Percentiles rank a stretch among this genome's conserved stretches.
Conservation (phyloP, 2,329 filamentous ascomycete species). For the Ceratocystis eucalypticola region DNA sequence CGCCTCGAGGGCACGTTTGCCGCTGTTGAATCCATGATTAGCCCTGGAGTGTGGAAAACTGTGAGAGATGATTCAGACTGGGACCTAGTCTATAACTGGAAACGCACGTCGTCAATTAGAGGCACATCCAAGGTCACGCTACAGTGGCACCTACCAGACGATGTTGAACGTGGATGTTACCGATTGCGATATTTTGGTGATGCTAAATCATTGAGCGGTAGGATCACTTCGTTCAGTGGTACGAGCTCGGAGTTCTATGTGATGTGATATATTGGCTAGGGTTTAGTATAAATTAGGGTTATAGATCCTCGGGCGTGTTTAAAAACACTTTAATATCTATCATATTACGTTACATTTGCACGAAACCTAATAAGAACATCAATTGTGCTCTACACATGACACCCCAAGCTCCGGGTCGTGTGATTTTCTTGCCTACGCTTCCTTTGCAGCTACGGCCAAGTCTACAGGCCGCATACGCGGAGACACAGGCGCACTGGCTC, state of each 20-base stretch:
- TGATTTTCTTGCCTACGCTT: not conserved
- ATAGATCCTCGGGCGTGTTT: not conserved
- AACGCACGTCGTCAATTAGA: constrained; percentile 51
- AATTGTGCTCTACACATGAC: not conserved
- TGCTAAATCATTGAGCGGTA: constrained; percentile 50
- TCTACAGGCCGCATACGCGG: constrained; percentile 10
- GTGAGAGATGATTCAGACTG: constrained; percentile 68
- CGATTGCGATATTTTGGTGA: constrained; percentile 72
- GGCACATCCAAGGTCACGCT: constrained; percentile 68
- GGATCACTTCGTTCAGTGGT: constrained; percentile 55
- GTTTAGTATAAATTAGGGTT: not conserved
- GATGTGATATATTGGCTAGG: not conserved
- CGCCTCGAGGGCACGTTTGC: constrained; percentile 65
- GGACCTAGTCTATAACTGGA: constrained; percentile 71
- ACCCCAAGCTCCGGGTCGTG: not conserved
- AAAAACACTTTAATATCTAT: not conserved
- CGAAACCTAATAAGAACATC: not conserved
- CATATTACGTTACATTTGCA: not conserved
- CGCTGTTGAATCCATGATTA: constrained; percentile 52
- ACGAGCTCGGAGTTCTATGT: constrained; percentile 40
- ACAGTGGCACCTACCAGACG: constrained; percentile 61
- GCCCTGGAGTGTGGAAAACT: constrained; percentile 40
- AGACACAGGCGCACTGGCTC: constrained; percentile 16
- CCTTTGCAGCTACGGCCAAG: not conserved
- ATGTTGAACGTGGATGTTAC: constrained; percentile 45